phyloP scores from a whole-genome alignment of 108 stramenopile genomes.

The Epipyxis sp. region DNA sequence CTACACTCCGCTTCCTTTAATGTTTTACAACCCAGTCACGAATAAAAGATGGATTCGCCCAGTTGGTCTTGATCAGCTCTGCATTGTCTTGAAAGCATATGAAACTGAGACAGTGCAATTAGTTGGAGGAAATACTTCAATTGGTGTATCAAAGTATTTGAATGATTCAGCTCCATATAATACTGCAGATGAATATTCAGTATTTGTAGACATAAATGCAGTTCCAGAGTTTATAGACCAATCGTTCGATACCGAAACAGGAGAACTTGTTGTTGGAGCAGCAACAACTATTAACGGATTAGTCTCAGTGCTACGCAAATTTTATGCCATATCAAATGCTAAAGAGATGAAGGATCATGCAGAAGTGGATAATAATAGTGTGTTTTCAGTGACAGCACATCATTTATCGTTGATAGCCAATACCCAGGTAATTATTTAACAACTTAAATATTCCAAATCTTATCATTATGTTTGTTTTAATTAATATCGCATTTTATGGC shows the following conservation, averaged over 20 bases:
- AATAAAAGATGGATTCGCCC: not conserved
- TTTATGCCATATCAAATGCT: not conserved
- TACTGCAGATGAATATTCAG: not conserved
- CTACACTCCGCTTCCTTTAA: not conserved
- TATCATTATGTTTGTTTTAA: too few relatives aligned
- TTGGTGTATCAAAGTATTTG: conserved; percentile 38
- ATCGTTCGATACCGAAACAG: not conserved
- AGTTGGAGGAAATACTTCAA: conserved; percentile 24
- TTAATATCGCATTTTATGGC: too few relatives aligned
- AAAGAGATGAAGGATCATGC: not conserved
- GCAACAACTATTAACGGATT: conserved; percentile 15
- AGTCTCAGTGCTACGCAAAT: not conserved
- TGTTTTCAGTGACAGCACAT: conserved; percentile 29
- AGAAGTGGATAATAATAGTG: conserved; percentile 17
- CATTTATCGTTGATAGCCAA: conserved; percentile 35
- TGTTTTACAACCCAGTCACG: not conserved
- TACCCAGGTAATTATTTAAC: too few relatives aligned
- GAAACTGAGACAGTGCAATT: not conserved
- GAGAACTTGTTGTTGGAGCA: conserved; percentile 26
- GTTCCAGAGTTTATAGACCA: not conserved
- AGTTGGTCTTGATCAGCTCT: conserved; percentile 14
- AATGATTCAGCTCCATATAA: conserved; percentile 25
- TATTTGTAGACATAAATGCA: conserved; percentile 20
- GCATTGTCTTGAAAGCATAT: not conserved
- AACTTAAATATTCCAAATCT: too few relatives aligned